phyloP scores from a whole-genome alignment of 768 basidiomycete genomes.

The Serendipita sp. region DNA sequence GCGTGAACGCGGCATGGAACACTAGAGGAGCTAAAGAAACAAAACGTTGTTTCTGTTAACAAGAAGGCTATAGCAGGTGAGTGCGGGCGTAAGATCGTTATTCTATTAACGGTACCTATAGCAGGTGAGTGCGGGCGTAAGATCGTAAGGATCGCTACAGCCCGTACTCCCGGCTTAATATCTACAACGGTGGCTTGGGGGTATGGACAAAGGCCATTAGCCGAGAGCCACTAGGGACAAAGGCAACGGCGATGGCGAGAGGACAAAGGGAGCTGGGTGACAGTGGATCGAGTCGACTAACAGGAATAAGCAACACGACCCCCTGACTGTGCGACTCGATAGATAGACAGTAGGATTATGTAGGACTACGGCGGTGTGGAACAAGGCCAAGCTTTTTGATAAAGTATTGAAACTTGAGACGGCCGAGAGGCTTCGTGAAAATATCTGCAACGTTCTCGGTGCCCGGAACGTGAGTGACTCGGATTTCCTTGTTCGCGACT shows the following conservation, averaged over 20 bases:
- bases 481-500: not conserved
- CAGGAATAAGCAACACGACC: not conserved
- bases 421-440: not conserved
- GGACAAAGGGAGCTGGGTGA: no score
- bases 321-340: not conserved
- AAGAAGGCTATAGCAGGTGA: no score
- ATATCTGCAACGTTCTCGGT: not conserved
- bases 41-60: slow-evolving; percentile 43
- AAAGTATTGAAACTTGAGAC: not conserved
- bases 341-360: not conserved
- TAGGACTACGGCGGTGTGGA: not conserved
- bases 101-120: no score
- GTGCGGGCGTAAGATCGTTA: no score
- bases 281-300: no score
- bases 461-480: not conserved
- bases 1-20: slow-evolving; percentile 54
- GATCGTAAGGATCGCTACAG: no score
- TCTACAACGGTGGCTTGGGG: no score
- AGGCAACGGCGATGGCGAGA: no score
- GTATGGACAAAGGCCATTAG: no score
- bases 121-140: no score
- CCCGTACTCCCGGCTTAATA: no score
- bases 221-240: not conserved
- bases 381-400: not conserved
- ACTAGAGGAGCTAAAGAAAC: slow-evolving; percentile 60